Evolutionary conservation across 768 basidiomycete genomes (phyloP).

Genomic region (Leccinum broughii): DNA sequence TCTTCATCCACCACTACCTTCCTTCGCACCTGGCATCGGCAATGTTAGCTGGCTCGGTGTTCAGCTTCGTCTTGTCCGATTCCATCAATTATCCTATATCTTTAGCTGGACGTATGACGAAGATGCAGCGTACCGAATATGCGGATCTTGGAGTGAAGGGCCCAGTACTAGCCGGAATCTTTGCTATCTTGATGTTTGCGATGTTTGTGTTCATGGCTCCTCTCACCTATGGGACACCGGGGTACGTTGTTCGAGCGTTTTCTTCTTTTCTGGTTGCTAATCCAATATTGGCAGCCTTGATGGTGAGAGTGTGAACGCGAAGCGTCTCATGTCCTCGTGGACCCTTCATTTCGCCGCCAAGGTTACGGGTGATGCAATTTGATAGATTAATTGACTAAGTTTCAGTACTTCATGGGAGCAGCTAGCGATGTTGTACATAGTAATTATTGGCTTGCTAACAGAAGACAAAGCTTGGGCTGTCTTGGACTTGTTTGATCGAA

Average conservation of each 20-base stretch:
- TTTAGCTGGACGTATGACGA: slow-evolving; percentile 64
- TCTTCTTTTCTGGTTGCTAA: slow-evolving; percentile 9
- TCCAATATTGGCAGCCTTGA: slow-evolving; percentile 57
- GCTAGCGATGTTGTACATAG: slow-evolving; percentile 21
- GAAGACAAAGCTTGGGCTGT: slow-evolving; percentile 2
- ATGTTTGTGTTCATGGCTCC: slow-evolving; percentile 81
- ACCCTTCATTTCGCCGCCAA: slow-evolving; percentile 91
- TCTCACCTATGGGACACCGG: slow-evolving; percentile 94
- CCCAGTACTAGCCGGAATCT: slow-evolving; percentile 58
- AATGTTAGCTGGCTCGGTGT: slow-evolving; percentile 86
- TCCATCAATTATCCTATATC: slow-evolving; percentile 92
- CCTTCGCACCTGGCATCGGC: slow-evolving; percentile 94
- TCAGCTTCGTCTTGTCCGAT: slow-evolving; percentile 89
- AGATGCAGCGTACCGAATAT: slow-evolving; percentile 50
- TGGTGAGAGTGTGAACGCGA: slow-evolving; percentile 80
- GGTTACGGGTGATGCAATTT: slow-evolving; percentile 42
- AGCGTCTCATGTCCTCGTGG: slow-evolving; percentile 86
- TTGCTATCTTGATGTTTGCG: slow-evolving; percentile 58
- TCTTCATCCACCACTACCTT: slow-evolving; percentile 97
- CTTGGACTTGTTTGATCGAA: not conserved
- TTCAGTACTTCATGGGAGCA: slow-evolving; percentile 11
- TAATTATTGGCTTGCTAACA: slow-evolving; percentile 21
- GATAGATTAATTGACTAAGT: slow-evolving; percentile 12
- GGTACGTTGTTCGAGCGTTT: slow-evolving; percentile 52
- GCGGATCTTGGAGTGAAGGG: slow-evolving; percentile 81